phyloP scores from a whole-genome alignment of 495 filamentous ascomycete species.

The Aspergillus sclerotioniger region DNA sequence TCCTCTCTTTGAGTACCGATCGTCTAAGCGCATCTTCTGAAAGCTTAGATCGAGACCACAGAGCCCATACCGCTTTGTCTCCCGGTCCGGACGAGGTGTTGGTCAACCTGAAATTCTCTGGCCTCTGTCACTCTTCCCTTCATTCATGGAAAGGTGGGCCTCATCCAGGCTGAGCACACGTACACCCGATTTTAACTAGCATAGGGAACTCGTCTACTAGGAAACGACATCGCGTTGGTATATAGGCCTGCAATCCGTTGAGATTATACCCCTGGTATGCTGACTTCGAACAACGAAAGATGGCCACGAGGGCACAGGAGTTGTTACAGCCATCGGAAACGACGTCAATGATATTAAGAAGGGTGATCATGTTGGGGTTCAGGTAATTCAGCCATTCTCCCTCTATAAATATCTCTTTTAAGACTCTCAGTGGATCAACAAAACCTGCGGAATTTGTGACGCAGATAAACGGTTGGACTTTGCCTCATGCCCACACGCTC shows the following conservation, averaged over 20 bases:
- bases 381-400: slow-evolving; percentile 10
- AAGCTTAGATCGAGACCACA: not conserved
- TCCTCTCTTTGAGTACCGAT: not conserved
- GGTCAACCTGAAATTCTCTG: slow-evolving; percentile 12
- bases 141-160: slow-evolving; percentile 11
- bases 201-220: not conserved
- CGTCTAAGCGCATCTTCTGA: not conserved
- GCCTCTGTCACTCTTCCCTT: slow-evolving; percentile 14
- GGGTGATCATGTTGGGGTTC: slow-evolving; percentile 13
- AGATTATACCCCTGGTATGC: too few relatives aligned
- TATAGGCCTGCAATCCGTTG: not conserved
- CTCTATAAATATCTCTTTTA: too few relatives aligned
- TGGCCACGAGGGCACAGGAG: slow-evolving; percentile 9
- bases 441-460: slow-evolving; percentile 64
- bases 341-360: not conserved
- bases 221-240: not conserved
- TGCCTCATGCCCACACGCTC: slow-evolving; percentile 62
- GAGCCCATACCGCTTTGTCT: not conserved
- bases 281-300: not conserved
- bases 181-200: too few relatives aligned
- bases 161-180: not conserved
- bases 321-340: slow-evolving; percentile 2
- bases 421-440: slow-evolving; percentile 67
- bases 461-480: slow-evolving; percentile 66
- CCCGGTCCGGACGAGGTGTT: slow-evolving; percentile 10